Percentiles rank a stretch among this genome's conserved stretches.
Evolutionary conservation across 179 eudicot species (phyloP).

Genomic region (Silene noctiflora): DNA sequence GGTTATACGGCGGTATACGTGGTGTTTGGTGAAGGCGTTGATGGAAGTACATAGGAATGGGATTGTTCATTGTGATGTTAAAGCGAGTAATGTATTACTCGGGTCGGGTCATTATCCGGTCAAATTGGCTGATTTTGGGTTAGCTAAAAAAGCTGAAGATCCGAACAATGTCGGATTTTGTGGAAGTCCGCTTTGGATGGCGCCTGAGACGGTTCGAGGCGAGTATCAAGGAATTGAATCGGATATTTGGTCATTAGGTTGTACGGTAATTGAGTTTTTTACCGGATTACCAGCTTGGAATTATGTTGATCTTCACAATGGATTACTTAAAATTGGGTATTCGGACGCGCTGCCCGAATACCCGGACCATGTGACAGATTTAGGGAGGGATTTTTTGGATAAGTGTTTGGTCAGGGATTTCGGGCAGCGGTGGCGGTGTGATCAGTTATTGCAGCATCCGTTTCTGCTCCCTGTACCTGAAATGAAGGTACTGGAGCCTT

Average conservation of each 20-base stretch:
- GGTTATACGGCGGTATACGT: constrained; percentile 37
- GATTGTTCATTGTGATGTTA: constrained; percentile 74
- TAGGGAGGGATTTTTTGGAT: constrained; percentile 48
- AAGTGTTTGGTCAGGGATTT: constrained; percentile 55
- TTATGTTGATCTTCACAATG: constrained; percentile 37
- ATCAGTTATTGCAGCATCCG: constrained; percentile 64
- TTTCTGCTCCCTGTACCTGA: constrained; percentile 35
- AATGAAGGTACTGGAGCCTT: neutral
- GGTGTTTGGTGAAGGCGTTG: constrained; percentile 57
- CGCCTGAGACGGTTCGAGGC: constrained; percentile 74
- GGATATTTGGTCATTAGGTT: constrained; percentile 76
- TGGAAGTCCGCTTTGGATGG: constrained; percentile 94
- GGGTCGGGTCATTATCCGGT: constrained; percentile 32
- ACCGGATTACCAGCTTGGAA: constrained; percentile 75
- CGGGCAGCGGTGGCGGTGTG: constrained; percentile 58
- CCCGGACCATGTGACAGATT: constrained; percentile 40
- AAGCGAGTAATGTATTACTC: constrained; percentile 61
- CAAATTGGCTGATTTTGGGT: constrained; percentile 74
- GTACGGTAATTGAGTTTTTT: constrained; percentile 78
- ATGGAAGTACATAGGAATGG: constrained; percentile 45
- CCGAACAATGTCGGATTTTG: constrained; percentile 34
- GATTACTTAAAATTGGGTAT: constrained; percentile 51
- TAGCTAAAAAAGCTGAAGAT: neutral
- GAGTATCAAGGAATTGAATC: constrained; percentile 68
- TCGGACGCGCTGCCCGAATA: constrained; percentile 47